phyloP scores from a whole-genome alignment of 2,329 filamentous ascomycete genomes.

The Emergomyces orientalis region DNA sequence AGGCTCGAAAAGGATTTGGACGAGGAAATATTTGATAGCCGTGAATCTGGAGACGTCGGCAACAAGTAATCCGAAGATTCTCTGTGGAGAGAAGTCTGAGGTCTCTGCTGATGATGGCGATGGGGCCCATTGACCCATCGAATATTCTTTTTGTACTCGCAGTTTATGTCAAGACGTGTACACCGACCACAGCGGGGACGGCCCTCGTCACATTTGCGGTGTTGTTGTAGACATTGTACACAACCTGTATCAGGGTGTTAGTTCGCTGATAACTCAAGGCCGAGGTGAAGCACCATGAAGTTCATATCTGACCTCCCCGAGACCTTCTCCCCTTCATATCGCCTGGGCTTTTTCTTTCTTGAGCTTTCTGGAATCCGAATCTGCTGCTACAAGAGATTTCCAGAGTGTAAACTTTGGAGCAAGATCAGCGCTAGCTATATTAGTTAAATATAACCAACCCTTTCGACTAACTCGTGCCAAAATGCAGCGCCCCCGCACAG shows the following conservation, averaged over 20 bases:
- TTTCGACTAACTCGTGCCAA: not conserved
- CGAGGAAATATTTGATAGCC: not conserved
- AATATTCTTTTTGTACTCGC: not conserved
- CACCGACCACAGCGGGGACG: conserved; percentile 2
- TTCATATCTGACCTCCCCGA: conserved; percentile 5
- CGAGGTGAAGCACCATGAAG: not conserved
- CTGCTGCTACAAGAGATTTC: not conserved
- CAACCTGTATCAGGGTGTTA: not conserved
- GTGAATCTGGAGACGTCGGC: not conserved
- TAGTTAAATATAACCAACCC: not conserved
- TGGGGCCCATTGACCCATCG: conserved; percentile 3
- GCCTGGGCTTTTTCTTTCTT: not conserved
- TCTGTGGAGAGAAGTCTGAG: not conserved
- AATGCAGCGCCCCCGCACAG: not conserved
- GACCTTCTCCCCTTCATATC: conserved; percentile 6
- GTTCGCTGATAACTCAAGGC: not conserved
- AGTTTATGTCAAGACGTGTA: not conserved
- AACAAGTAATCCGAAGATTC: not conserved
- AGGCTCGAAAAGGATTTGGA: not conserved
- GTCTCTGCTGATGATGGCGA: not conserved
- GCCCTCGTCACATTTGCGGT: conserved; percentile 5
- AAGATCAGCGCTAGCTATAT: not conserved
- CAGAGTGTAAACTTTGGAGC: not conserved
- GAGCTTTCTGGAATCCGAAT: not conserved
- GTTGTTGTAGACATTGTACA: conserved; percentile 3